Evolutionary conservation across 768 basidiomycete species (phyloP), one percentile per base, ranked within the genome.

Genomic region (Pholiota molesta): DNA sequence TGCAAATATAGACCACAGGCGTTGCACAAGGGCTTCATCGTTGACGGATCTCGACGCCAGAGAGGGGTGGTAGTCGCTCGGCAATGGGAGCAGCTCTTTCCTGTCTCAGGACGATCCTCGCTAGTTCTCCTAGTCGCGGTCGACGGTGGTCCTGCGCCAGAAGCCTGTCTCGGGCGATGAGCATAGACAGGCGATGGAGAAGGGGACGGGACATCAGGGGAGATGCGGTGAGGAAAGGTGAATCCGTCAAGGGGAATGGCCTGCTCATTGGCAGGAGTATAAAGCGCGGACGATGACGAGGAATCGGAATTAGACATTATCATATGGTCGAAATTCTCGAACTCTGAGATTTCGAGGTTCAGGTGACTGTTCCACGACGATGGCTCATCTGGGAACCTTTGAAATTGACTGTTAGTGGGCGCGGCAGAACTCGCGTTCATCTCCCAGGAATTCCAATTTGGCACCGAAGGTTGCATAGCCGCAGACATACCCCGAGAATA

Each of bases 1-100:
- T 81, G 79, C 16, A 81, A 73, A 65, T 82, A 82, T 2, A 82
- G 70, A 2, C 81, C 81, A 55, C 81, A 82, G 11, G 80, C 81
- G 60, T 82, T 82, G 61, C 81, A 82, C 9, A 82, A 67, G 1
- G 79, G 78, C 64, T 78, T 76, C 64, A 81, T 75, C 5, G 79
- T 80, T 1, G 72, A 70, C 1, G 80, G 81, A 58, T 82, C 80
- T 33, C 81, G 72, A 42, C 81, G 75, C 81, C 81, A 82, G n/a
- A 82, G 72, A 2, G 81, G 81, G 16, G 81, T 82, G 1, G 78
- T 74, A 0, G 80, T 82, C 14, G 80, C 80, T 31, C 75, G 75
- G 62, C 81, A 82, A 65, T 82, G 80, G 0, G 81, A 81, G 61
- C 81, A 82, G 7, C 71, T 72, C 60, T 81, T 82, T 17, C 72